phyloP scores from a whole-genome alignment of 106 monocot genomes.

The Allium cepa region DNA sequence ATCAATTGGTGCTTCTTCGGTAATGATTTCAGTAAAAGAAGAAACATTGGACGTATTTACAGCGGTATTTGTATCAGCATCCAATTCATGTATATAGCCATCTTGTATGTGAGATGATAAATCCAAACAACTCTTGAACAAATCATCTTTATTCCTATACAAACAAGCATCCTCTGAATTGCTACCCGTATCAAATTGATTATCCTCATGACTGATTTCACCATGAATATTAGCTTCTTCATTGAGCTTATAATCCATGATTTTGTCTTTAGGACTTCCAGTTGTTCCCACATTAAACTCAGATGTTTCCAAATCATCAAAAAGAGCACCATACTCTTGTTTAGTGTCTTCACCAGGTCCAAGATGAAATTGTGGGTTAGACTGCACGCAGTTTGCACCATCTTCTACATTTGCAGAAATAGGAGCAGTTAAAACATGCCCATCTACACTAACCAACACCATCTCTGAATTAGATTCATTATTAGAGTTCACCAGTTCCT shows the following conservation, averaged over 20 bases:
- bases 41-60: conserved; percentile 12
- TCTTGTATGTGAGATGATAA: conserved; percentile 26
- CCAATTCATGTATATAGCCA: conserved; percentile 12
- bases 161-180: conserved; percentile 13
- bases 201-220: not conserved
- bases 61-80: conserved; percentile 5
- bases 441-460: conserved; percentile 92
- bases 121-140: conserved; percentile 71
- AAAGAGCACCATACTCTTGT: conserved; percentile 48
- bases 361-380: conserved; percentile 84
- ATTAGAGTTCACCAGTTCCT: conserved; percentile 61
- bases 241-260: conserved; percentile 9
- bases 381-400: conserved; percentile 41
- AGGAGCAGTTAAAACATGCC: conserved; percentile 88
- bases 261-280: conserved; percentile 3
- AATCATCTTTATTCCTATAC: conserved; percentile 34
- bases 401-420: conserved; percentile 62
- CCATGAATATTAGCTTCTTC: conserved; percentile 7
- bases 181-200: conserved; percentile 3
- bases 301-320: conserved; percentile 32
- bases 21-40: conserved; percentile 11
- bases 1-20: conserved; percentile 6
- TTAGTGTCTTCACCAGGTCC: conserved; percentile 74
- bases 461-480: conserved; percentile 66
- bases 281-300: conserved; percentile 10